These are phyloP conservation scores for Oropetium thomaeum DNA, from an alignment of 176 grass and related monocot genomes.

Conservation along the genomic window DNA sequence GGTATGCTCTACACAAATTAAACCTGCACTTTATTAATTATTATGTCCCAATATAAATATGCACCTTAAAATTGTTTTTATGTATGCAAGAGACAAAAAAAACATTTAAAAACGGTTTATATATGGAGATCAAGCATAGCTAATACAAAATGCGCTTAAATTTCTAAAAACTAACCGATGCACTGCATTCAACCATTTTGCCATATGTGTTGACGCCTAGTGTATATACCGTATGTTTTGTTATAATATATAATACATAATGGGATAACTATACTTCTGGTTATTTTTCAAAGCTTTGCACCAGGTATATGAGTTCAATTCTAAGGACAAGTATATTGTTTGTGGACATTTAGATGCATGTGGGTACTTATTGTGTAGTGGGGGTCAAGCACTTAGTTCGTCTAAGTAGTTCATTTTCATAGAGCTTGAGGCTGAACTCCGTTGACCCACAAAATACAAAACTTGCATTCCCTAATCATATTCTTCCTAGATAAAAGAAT, in stretches of 20 bases:
- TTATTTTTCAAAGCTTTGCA: not conserved
- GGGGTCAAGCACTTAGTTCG: too few species aligned
- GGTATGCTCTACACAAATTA: slow-evolving; percentile 20
- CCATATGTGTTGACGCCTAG: not conserved
- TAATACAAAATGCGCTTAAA: not conserved
- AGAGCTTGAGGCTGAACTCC: too few species aligned
- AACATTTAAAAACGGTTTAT: not conserved
- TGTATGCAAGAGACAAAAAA: not conserved
- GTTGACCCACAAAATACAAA: too few species aligned
- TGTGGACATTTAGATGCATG: too few species aligned
- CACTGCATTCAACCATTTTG: not conserved
- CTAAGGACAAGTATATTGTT: not conserved
- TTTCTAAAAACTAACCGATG: not conserved
- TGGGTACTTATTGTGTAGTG: too few species aligned
- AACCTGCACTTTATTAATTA: not conserved
- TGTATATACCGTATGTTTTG: too few species aligned
- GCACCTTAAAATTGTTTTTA: not conserved
- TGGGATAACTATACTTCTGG: not conserved
- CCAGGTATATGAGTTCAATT: not conserved
- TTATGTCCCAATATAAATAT: not conserved
- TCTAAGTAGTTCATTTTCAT: too few species aligned
- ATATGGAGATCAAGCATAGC: not conserved
- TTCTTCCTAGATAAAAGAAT: not conserved
- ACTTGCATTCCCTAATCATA: too few species aligned
- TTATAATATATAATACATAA: not conserved